Evolutionary conservation across 75 land plant genomes (phyloP), one percentile per base, ranked within the genome.

Genomic region (Azolla pinnata): DNA sequence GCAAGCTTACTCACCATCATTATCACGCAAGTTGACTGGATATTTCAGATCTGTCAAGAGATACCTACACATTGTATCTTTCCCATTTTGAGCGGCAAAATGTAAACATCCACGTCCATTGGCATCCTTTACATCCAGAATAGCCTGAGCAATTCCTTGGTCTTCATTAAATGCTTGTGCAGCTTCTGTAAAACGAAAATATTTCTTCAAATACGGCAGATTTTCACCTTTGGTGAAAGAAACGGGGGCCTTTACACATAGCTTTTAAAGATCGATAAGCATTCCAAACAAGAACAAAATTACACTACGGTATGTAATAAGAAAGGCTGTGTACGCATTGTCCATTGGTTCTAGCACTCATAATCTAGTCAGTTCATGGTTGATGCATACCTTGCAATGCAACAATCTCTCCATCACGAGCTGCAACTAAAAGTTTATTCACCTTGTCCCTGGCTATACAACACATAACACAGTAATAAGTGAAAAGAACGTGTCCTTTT

Each of bases 21-120:
- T 84, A 53, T 95, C 99, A 63, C 38, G 70, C 10, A 56, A 53
- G 66, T 95, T 79, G 0, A 83, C 82, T 52, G 71, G 69, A 26
- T 89, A 66, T 34, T 78, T 72, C 65, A 95, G 59, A 5, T 86
- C 90, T 61, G 86, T 91, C 51, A 95, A 5, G 74, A 95, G 70
- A 54, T 78, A 85, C 65, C 76, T 77, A 81, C 99, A 95, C 33
- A 95, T 67, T 59, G 91, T 88, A 54, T 69, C 75, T 61, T 70
- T 69, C 7, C 99, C 99, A 44, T 84, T 87, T 38, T 87, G 83
- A 1, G 99, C 99, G 20, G 99, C 96, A 79, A 95, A 95, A 60
- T 95, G 99, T 28, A 95, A 64, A 0, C 96, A 83, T 18, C 85
- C 85, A 2, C 99, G 80, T 44, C 88, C 83, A 63, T 95, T 89